phyloP scores from a whole-genome alignment of 2,329 filamentous ascomycete species.

The Scedosporium aurantiacum region DNA sequence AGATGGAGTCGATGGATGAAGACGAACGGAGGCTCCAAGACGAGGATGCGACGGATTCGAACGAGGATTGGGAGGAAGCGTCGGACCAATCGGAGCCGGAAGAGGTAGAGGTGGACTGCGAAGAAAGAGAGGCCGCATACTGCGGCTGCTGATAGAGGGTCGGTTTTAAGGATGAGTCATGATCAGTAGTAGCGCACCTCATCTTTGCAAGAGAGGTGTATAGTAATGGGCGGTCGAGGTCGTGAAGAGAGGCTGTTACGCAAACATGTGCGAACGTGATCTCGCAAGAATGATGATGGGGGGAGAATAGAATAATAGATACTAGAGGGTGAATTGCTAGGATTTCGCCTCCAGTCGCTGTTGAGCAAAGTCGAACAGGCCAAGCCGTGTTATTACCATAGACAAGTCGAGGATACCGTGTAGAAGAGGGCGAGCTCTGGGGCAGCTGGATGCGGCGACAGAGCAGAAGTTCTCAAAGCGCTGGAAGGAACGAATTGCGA shows the following conservation, averaged over 20 bases:
- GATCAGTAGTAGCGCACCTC: constrained; percentile 38
- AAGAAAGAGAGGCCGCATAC: constrained; percentile 54
- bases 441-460: constrained; percentile 24
- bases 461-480: constrained; percentile 28
- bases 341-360: constrained; percentile 20
- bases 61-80: constrained; percentile 57
- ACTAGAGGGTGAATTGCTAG: constrained; percentile 9
- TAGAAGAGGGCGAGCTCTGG: constrained; percentile 25
- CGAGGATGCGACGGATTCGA: constrained; percentile 54
- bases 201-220: constrained; percentile 36
- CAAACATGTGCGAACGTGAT: constrained; percentile 1
- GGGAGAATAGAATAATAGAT: constrained; percentile 10
- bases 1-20: constrained; percentile 10
- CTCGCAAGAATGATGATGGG: not conserved
- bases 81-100: constrained; percentile 72
- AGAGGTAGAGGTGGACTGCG: constrained; percentile 63
- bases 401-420: constrained; percentile 22
- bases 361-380: constrained; percentile 20
- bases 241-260: constrained; percentile 17
- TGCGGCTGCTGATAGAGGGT: constrained; percentile 23
- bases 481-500: constrained; percentile 26
- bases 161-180: constrained; percentile 41
- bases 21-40: constrained; percentile 6
- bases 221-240: constrained; percentile 15
- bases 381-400: constrained; percentile 22